Evolutionary conservation across 768 basidiomycete species (phyloP).

Genomic region (Leccinellum luteum): DNA sequence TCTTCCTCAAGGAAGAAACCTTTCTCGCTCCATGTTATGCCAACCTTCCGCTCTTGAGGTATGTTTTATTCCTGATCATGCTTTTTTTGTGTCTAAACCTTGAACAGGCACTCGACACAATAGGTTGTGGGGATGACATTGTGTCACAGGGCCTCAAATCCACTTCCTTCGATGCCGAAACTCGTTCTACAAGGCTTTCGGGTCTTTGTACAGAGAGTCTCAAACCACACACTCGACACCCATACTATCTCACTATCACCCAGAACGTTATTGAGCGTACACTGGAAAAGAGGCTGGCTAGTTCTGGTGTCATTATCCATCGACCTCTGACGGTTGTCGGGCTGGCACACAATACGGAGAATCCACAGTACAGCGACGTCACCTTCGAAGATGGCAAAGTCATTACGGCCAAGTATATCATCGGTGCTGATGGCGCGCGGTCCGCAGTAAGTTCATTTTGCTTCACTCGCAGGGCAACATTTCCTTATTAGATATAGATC

Average conservation of each 20-base stretch:
- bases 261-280: constrained; percentile 45
- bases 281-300: constrained; percentile 34
- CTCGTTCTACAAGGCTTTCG: constrained; percentile 29
- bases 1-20: constrained; percentile 26
- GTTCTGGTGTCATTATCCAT: constrained; percentile 32
- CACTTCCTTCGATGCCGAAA: constrained; percentile 26
- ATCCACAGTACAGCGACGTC: constrained; percentile 36
- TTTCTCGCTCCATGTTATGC: constrained; percentile 45
- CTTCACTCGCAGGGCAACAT: neutral
- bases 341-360: constrained; percentile 29
- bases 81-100: constrained; percentile 25
- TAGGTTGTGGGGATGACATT: constrained; percentile 40
- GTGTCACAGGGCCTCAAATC: constrained; percentile 36
- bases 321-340: constrained; percentile 40
- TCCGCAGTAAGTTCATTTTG: constrained; percentile 37
- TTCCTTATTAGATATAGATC: constrained; percentile 29
- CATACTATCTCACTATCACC: constrained; percentile 41
- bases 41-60: constrained; percentile 54
- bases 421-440: constrained; percentile 51
- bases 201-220: constrained; percentile 34
- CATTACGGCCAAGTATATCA: constrained; percentile 44
- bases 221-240: constrained; percentile 40
- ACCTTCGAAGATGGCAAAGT: constrained; percentile 44
- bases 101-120: constrained; percentile 43
- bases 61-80: constrained; percentile 1